phyloP scores from a whole-genome alignment of 352 stramenopile species.

The Globisporangium sylvaticum region DNA sequence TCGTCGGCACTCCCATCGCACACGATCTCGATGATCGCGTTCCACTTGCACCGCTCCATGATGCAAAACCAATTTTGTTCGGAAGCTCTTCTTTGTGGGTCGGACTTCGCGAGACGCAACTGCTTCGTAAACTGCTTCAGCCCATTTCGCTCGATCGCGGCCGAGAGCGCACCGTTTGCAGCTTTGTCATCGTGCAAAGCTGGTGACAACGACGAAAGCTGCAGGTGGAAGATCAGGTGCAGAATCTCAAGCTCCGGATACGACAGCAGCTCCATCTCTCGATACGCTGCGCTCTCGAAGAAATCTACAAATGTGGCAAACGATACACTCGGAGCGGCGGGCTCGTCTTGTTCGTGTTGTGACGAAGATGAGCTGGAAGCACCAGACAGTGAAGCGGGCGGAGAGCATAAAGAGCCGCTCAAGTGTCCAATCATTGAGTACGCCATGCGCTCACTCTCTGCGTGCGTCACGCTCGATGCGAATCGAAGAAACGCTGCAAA shows the following conservation, averaged over 20 bases:
- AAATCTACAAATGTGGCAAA: constrained; percentile 24
- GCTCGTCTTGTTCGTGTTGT: background rate
- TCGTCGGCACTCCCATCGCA: background rate
- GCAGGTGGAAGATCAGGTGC: constrained; percentile 24
- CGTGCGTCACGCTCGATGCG: background rate
- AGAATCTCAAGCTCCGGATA: constrained; percentile 19
- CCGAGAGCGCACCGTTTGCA: background rate
- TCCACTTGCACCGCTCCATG: constrained; percentile 11
- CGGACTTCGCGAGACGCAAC: constrained; percentile 7
- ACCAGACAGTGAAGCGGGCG: constrained; percentile 6
- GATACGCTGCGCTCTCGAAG: constrained; percentile 1
- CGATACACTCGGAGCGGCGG: constrained; percentile 5
- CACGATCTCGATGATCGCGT: constrained; percentile 4
- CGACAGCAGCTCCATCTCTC: constrained; percentile 5
- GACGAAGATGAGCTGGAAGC: background rate
- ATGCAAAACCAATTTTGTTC: constrained; percentile 4
- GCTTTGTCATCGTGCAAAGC: background rate
- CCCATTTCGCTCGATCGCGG: background rate
- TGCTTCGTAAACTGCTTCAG: constrained; percentile 15
- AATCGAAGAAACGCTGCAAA: constrained; percentile 23
- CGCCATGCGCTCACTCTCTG: constrained; percentile 20
- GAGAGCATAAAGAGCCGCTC: constrained; percentile 5
- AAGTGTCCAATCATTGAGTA: constrained; percentile 1
- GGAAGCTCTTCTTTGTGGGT: background rate
- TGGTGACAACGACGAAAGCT: background rate